phyloP scores from a whole-genome alignment of 306 rosid genomes.

The Astragalus membranaceus region DNA sequence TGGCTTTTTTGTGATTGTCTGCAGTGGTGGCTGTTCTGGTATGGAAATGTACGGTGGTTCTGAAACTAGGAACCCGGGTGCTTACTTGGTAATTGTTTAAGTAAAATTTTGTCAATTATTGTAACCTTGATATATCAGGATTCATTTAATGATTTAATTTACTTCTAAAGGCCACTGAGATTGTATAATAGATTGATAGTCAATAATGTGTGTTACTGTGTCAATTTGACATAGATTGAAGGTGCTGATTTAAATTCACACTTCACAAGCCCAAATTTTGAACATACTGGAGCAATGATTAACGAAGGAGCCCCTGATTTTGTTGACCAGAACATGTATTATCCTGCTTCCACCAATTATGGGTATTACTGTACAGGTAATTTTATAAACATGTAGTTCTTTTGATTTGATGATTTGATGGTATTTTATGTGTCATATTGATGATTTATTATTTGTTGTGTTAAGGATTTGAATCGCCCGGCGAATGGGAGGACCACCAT shows the following conservation, averaged over 20 bases:
- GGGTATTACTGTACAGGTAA: constrained; percentile 93
- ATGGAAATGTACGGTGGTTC: constrained; percentile 59
- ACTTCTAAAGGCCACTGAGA: not conserved
- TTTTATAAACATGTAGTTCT: not conserved
- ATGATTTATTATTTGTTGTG: constrained; percentile 2
- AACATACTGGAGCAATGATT: constrained; percentile 63
- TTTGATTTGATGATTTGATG: not conserved
- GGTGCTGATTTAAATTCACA: constrained; percentile 52
- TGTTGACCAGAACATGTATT: constrained; percentile 82
- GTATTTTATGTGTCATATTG: constrained; percentile 5
- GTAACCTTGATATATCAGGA: not conserved
- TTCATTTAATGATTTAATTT: not conserved
- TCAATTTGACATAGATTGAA: constrained; percentile 44
- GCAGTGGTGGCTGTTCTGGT: constrained; percentile 63
- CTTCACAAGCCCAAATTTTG: constrained; percentile 44
- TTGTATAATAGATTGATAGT: constrained; percentile 1
- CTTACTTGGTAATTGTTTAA: constrained; percentile 42
- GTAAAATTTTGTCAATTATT: not conserved
- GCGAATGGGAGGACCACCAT: constrained; percentile 89
- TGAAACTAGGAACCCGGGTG: constrained; percentile 39
- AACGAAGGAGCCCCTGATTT: constrained; percentile 74
- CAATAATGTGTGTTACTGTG: not conserved
- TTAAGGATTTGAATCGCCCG: constrained; percentile 80
- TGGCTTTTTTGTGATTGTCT: constrained; percentile 7
- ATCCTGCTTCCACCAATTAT: constrained; percentile 86